phyloP scores from a whole-genome alignment of 352 stramenopile genomes.

The Phytopythium cucurbitacearum region DNA sequence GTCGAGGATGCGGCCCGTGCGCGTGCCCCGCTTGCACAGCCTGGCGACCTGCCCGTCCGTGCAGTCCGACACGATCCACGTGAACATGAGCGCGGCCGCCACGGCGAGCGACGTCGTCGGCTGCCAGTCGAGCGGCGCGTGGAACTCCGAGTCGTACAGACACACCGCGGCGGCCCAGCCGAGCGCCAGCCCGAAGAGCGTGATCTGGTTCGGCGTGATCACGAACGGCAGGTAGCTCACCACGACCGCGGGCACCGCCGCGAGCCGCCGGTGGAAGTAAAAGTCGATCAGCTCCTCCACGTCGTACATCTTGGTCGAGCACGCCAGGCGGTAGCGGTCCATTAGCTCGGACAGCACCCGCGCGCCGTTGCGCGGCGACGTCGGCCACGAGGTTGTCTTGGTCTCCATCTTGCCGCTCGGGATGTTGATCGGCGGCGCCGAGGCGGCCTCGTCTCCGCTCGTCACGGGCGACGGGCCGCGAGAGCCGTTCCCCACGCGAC shows the following conservation, averaged over 20 bases:
- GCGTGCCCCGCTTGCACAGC: constrained; percentile 76
- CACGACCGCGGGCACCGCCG: constrained; percentile 62
- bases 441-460: constrained; percentile 31
- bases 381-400: constrained; percentile 9
- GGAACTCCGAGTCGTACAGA: constrained; percentile 82
- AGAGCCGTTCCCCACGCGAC: constrained; percentile 19
- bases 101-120: constrained; percentile 47
- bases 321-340: constrained; percentile 68
- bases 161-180: constrained; percentile 65
- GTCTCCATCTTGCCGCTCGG: constrained; percentile 8
- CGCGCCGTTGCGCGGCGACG: constrained; percentile 1
- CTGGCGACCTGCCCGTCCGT: constrained; percentile 79
- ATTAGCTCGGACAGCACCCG: constrained; percentile 29
- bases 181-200: constrained; percentile 65
- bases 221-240: constrained; percentile 84
- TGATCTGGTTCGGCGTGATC: constrained; percentile 86
- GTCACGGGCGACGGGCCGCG: constrained; percentile 26
- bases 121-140: constrained; percentile 59
- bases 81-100: constrained; percentile 64
- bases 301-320: constrained; percentile 84
- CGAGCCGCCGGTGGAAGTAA: constrained; percentile 78
- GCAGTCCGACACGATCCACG: constrained; percentile 85
- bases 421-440: constrained; percentile 1
- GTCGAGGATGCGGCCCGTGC: constrained; percentile 77
- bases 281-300: constrained; percentile 84